Base-by-base conservation (phyloP, 148 eudicot species). In the Cornus kousa region DNA sequence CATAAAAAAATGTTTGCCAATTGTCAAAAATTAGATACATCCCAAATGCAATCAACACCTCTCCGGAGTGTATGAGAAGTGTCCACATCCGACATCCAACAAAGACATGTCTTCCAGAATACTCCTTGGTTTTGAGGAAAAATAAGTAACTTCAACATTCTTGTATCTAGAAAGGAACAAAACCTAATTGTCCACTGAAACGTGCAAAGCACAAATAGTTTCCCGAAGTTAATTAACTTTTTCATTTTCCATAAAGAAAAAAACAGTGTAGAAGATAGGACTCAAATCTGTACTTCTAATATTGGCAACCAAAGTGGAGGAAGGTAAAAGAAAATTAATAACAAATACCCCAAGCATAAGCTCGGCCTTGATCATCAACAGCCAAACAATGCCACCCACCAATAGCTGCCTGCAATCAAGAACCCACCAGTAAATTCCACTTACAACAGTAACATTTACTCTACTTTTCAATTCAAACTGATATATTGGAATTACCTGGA, bases 351-450 rank as follows among this genome's bases (percentile, higher is more conserved):
- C 99, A 97, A 79, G 99, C 97, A 83, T 97, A 97, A 80, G 99
- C 94, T 59, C 84, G 88, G 87, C 99, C 99, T 82, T 91, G 95
- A 94, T 97, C 97, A 86, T 97, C 99, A 62, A 97, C 98, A 78
- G 99, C 99, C 86, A 97, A 85, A 86, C 99, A 97, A 86, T 97
- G 99, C 99, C 99, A 97, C 59, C 99, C 99, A 79, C 99, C 99
- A 80, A 97, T 97, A 53, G 99, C 99, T 7, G 99, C 99, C 99
- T 97, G 89, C 66, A 55, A 90, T 33, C 75, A 75, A 67, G 16
- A 76, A 59, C 24, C 48, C 72, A 84, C 28, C 62, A 59, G 74
- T 77, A 73, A 82, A 59, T 74, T 62, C 78, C 80, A 33, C 43
- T 10, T 69, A 24, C 17, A 32, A 31, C 39, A 62, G 60, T 75